phyloP scores from a whole-genome alignment of 345 rosid species.

The Populus euphratica region DNA sequence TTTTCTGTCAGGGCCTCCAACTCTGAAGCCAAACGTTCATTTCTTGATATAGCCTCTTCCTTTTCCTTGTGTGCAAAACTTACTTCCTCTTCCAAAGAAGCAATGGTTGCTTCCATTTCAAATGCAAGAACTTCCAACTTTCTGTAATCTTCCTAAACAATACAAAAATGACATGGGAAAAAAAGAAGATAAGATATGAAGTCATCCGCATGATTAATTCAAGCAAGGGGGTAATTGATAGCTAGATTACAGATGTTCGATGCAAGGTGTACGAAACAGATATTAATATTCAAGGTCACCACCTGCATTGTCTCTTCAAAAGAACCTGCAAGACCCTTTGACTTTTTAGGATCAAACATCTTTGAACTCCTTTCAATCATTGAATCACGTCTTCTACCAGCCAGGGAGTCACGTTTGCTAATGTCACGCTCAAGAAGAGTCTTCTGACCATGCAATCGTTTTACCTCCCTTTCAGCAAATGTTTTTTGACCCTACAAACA shows the following conservation, averaged over 20 bases:
- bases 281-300: background rate
- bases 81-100: conserved; percentile 73
- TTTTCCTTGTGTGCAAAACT: conserved; percentile 51
- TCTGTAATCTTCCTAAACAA: conserved; percentile 65
- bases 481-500: conserved; percentile 75
- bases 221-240: background rate
- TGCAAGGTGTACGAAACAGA: background rate
- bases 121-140: conserved; percentile 78
- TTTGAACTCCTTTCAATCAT: conserved; percentile 48
- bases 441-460: conserved; percentile 65
- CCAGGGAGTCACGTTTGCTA: conserved; percentile 72
- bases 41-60: conserved; percentile 48
- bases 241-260: background rate
- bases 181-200: conserved; percentile 10
- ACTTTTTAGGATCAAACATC: conserved; percentile 38
- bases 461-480: conserved; percentile 73
- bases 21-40: conserved; percentile 50
- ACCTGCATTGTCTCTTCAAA: conserved; percentile 59
- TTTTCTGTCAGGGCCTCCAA: conserved; percentile 46
- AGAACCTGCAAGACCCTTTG: conserved; percentile 27
- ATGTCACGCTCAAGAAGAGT: conserved; percentile 80
- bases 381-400: conserved; percentile 74
- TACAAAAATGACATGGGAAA: conserved; percentile 9
- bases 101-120: conserved; percentile 91
- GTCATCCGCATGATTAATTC: background rate